phyloP scores from a whole-genome alignment of 495 filamentous ascomycete genomes.

The Penicillium maclennaniae region DNA sequence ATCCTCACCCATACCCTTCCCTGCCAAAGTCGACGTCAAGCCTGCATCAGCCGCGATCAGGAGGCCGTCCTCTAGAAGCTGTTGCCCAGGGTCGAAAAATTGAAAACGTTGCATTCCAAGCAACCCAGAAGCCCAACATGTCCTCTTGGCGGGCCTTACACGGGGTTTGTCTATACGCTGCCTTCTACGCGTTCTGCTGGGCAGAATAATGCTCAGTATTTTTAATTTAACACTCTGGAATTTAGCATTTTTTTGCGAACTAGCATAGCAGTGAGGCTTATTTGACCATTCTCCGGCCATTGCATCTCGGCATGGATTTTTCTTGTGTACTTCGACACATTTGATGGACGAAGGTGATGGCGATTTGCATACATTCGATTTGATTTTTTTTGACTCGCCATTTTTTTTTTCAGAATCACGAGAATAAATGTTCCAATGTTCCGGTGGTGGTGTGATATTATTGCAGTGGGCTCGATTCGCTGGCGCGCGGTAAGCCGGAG shows the following conservation, averaged over 20 bases:
- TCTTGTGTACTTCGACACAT: slow-evolving; percentile 1
- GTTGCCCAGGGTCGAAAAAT: background rate
- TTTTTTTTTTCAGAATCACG: background rate
- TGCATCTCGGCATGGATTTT: background rate
- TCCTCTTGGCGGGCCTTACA: background rate
- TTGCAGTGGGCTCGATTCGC: slow-evolving; percentile 4
- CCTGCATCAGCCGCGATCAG: background rate
- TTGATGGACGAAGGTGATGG: background rate
- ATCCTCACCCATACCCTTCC: background rate
- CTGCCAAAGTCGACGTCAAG: background rate
- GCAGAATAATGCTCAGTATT: background rate
- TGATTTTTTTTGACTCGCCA: background rate
- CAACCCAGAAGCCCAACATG: background rate
- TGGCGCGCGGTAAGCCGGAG: slow-evolving; percentile 15
- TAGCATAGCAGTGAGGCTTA: slow-evolving; percentile 5
- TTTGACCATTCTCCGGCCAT: background rate
- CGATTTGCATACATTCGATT: background rate
- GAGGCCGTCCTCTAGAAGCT: background rate
- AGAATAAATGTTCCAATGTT: background rate
- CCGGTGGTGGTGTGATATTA: slow-evolving; percentile 2
- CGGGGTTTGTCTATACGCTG: background rate
- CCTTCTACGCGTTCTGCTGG: slow-evolving; percentile 1
- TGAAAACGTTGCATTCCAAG: background rate
- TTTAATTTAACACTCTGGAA: background rate
- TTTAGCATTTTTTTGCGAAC: background rate